phyloP scores from a whole-genome alignment of 2,329 filamentous ascomycete species.

The Chaetomiaceae sp. region DNA sequence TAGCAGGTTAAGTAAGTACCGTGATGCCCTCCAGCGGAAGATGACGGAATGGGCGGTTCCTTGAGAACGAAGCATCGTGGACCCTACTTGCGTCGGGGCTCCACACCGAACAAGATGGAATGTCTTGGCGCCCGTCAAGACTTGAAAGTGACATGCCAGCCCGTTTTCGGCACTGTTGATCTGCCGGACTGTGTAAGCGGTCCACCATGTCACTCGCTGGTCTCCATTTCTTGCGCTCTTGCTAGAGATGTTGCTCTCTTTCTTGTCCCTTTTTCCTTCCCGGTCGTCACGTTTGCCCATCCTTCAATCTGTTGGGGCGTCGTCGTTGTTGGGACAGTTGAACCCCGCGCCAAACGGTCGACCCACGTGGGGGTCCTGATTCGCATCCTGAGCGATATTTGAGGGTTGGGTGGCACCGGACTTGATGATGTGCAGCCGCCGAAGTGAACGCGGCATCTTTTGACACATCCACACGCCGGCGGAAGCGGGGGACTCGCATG shows the following conservation, averaged over 20 bases:
- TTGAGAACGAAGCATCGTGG: slow-evolving; percentile 2
- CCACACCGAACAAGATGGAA: slow-evolving; percentile 14
- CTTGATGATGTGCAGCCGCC: not conserved
- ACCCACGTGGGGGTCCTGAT: slow-evolving; percentile 11
- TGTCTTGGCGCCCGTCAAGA: slow-evolving; percentile 15
- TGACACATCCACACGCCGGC: slow-evolving; percentile 2
- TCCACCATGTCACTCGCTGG: slow-evolving; percentile 8
- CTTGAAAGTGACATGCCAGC: slow-evolving; percentile 10
- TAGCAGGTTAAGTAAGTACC: too few relatives aligned
- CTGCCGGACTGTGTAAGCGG: not conserved
- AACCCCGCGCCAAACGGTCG: slow-evolving; percentile 6
- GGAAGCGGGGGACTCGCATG: not conserved
- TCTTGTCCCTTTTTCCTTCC: not conserved
- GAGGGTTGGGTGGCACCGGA: not conserved
- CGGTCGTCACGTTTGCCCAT: not conserved
- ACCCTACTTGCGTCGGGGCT: not conserved
- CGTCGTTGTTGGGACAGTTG: slow-evolving; percentile 1
- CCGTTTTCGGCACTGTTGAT: slow-evolving; percentile 4
- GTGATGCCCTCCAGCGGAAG: not conserved
- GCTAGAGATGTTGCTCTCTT: not conserved
- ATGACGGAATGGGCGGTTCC: slow-evolving; percentile 1
- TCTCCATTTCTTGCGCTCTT: slow-evolving; percentile 1
- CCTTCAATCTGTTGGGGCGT: not conserved
- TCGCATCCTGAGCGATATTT: not conserved
- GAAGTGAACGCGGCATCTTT: not conserved